Conservation (phyloP, 192 early-diverging fungal species). For the Entomortierella beljakovae region DNA sequence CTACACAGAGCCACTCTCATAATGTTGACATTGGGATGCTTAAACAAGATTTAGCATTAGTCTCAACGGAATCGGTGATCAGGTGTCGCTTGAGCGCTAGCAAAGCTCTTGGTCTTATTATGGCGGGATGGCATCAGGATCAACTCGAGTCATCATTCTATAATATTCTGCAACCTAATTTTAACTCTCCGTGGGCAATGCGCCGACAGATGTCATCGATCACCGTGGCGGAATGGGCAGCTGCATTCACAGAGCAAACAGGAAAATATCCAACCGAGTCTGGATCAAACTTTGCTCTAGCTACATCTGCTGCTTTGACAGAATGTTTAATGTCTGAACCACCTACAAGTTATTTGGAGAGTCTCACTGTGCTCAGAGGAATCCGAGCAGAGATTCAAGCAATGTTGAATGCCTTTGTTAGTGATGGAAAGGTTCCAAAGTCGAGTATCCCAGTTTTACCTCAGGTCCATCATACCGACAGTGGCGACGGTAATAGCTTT, state of each 20-base stretch:
- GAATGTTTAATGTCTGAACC: constrained; percentile 65
- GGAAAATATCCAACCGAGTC: constrained; percentile 39
- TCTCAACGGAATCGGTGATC: constrained; percentile 80
- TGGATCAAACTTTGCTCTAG: constrained; percentile 61
- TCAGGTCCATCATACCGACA: constrained; percentile 49
- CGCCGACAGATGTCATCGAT: constrained; percentile 83
- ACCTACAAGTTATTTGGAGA: constrained; percentile 71
- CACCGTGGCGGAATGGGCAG: constrained; percentile 85
- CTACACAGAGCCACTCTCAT: constrained; percentile 48
- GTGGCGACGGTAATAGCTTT: constrained; percentile 54
- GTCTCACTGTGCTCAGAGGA: constrained; percentile 67
- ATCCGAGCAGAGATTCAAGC: constrained; percentile 76
- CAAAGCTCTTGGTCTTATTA: constrained; percentile 82
- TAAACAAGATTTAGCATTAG: constrained; percentile 88
- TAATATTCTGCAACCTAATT: constrained; percentile 67
- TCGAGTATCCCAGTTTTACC: constrained; percentile 66
- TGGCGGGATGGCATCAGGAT: constrained; percentile 67
- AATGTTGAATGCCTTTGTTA: constrained; percentile 69
- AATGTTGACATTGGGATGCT: constrained; percentile 95
- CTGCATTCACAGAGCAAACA: constrained; percentile 59
- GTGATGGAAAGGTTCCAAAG: constrained; percentile 57
- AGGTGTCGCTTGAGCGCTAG: constrained; percentile 84
- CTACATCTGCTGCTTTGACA: constrained; percentile 66
- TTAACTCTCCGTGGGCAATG: constrained; percentile 79
- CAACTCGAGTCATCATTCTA: constrained; percentile 61